Base-by-base conservation (phyloP, 192 early-diverging fungal genomes). In the Gaertneriomyces sp. region DNA sequence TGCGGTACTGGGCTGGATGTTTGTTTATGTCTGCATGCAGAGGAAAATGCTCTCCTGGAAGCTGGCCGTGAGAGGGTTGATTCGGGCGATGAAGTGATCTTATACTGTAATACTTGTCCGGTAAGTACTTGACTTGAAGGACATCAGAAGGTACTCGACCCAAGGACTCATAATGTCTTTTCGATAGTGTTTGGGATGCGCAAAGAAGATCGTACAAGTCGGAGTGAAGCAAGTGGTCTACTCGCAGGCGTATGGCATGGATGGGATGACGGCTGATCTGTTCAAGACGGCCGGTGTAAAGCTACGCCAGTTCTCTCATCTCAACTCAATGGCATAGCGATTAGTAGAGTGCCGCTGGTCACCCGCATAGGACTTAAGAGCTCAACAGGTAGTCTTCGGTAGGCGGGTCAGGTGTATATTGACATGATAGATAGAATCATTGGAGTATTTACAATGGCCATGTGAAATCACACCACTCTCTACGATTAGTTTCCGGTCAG, bases 31-130 rank as follows among this genome's bases (percentile, higher is more conserved):
- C 85, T 99, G 71, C 96, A 98, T 68, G 98, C 98, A 0, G 96
- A 99, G 67, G 98, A 99, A 77, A 99, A 99, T 71, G 94, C 96
- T 39, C 74, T 99, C 51, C 70, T 99, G 51, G 98, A 99, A 76
- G 98, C 93, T 5, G 98, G 98, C 14, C 77, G 93, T 45, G 92
- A 91, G n/a, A 73, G 94, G 19, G 88, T 95, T n/a, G 78, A 87
- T 25, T 64, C 66, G 44, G 87, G 87, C 25, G 84, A 70, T 8
- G 46, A 55, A 16, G 65, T 86, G 20, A 89, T 88, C 6, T 83
- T 98, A 14, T 99, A 99, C 73, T 98, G 96, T 76, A 99, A 94
- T 70, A 99, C 95, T 54, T 90, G 81, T 66, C 85, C 85, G 45
- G 79, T 81, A 65, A 63, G 74, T 69, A 8, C 16, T 17, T 50